Evolutionary conservation across 352 stramenopile genomes (phyloP).

Genomic region (Phytopythium helicoides): DNA sequence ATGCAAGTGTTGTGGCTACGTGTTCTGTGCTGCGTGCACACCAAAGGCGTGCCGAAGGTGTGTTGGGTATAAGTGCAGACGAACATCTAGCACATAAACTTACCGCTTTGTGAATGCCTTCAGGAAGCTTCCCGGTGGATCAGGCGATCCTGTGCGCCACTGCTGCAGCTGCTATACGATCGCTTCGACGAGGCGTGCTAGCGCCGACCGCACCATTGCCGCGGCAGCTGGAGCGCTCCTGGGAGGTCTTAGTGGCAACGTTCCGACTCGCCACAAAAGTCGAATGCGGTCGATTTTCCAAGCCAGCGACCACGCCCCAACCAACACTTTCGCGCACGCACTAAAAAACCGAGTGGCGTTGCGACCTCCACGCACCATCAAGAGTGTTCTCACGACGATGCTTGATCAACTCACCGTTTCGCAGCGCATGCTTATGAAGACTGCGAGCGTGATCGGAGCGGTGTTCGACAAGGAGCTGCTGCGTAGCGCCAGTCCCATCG

Average conservation of each 20-base stretch:
- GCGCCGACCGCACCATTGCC: conserved; percentile 45
- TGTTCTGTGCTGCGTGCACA: conserved; percentile 77
- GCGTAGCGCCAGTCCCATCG: conserved; percentile 65
- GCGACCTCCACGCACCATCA: conserved; percentile 69
- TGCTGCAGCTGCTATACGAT: conserved; percentile 79
- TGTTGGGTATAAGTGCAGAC: conserved; percentile 6
- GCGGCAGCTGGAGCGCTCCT: conserved; percentile 16
- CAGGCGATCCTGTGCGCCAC: conserved; percentile 63
- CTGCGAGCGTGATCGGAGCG: conserved; percentile 73
- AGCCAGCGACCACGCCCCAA: conserved; percentile 13
- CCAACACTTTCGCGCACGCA: conserved; percentile 15
- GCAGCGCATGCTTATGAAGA: conserved; percentile 88
- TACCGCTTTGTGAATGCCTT: too few relatives aligned
- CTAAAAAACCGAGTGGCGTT: conserved; percentile 73
- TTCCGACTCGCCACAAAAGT: conserved; percentile 26
- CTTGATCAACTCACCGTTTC: conserved; percentile 81
- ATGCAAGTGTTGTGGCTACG: conserved; percentile 82
- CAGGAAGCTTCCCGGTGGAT: conserved; percentile 61
- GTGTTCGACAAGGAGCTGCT: conserved; percentile 78
- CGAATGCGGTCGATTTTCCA: conserved; percentile 71
- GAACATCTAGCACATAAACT: background rate
- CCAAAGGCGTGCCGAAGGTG: conserved; percentile 71
- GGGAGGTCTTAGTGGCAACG: conserved; percentile 21
- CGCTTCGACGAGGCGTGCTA: conserved; percentile 59
- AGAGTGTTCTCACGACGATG: conserved; percentile 81